phyloP scores from a whole-genome alignment of 2,329 filamentous ascomycete genomes.

The Beauveria varroae region DNA sequence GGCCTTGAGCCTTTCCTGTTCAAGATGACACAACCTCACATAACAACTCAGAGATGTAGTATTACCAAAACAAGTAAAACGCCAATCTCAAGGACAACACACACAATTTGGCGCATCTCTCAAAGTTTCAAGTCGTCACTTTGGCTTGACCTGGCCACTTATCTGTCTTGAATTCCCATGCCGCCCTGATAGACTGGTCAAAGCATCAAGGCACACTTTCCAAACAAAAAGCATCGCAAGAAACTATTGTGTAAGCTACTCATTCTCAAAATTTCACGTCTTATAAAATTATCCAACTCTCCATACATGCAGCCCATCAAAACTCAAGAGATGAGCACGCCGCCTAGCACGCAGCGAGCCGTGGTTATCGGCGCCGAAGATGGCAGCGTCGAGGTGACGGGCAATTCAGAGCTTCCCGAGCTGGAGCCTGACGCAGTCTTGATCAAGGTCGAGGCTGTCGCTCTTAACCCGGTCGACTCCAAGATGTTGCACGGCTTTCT shows the following conservation, averaged over 20 bases:
- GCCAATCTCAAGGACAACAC: background rate
- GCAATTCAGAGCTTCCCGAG: background rate
- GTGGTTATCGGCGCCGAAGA: background rate
- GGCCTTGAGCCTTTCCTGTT: too few species aligned
- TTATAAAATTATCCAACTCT: background rate
- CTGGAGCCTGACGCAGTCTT: background rate
- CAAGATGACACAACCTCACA: too few species aligned
- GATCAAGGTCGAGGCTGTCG: background rate
- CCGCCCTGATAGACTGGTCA: background rate
- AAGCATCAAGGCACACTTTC: background rate
- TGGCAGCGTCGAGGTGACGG: background rate
- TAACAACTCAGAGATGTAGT: too few species aligned
- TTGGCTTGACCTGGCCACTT: background rate
- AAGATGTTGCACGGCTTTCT: constrained; percentile 16
- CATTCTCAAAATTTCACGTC: too few species aligned
- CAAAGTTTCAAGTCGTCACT: background rate
- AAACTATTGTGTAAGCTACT: background rate
- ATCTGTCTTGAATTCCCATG: background rate
- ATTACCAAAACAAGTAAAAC: too few species aligned
- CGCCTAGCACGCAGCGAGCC: background rate
- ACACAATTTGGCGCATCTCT: background rate
- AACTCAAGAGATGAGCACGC: background rate
- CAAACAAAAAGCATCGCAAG: background rate
- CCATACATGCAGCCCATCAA: background rate
- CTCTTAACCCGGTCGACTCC: constrained; percentile 8